phyloP scores from a whole-genome alignment of 1,284 basidiomycete species.

The Kwoniella shivajii region DNA sequence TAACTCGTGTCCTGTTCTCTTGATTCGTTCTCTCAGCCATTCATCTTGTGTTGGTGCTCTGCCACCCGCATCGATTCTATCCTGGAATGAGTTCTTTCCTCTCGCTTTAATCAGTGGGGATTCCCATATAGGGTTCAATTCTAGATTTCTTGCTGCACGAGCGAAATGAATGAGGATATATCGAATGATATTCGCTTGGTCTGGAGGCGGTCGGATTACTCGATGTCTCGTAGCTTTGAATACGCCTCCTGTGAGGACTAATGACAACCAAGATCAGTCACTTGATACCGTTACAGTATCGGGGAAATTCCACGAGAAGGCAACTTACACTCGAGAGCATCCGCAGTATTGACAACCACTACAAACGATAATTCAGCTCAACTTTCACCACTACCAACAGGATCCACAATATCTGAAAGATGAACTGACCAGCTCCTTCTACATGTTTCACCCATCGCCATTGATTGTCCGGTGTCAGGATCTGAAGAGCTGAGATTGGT shows the following conservation, averaged over 20 bases:
- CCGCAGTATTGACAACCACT: conserved; percentile 14
- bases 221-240: conserved; percentile 41
- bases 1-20: conserved; percentile 28
- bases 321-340: conserved; percentile 15
- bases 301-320: not conserved
- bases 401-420: too few species aligned
- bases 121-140: conserved; percentile 24
- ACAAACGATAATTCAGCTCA: not conserved
- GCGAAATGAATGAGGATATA: conserved; percentile 33
- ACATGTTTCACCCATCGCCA: conserved; percentile 52
- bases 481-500: conserved; percentile 52
- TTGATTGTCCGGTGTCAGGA: conserved; percentile 49
- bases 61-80: conserved; percentile 27
- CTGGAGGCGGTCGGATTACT: conserved; percentile 23
- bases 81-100: conserved; percentile 27
- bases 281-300: not conserved
- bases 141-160: conserved; percentile 13
- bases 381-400: not conserved
- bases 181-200: conserved; percentile 24
- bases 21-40: conserved; percentile 33
- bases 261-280: not conserved
- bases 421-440: conserved; percentile 19
- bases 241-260: conserved; percentile 20
- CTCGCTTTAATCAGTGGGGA: conserved; percentile 23
- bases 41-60: conserved; percentile 32